These are phyloP conservation scores for Mortierella sp. DNA, from an alignment of 371 early-diverging fungal species.

Conservation along the genomic window DNA sequence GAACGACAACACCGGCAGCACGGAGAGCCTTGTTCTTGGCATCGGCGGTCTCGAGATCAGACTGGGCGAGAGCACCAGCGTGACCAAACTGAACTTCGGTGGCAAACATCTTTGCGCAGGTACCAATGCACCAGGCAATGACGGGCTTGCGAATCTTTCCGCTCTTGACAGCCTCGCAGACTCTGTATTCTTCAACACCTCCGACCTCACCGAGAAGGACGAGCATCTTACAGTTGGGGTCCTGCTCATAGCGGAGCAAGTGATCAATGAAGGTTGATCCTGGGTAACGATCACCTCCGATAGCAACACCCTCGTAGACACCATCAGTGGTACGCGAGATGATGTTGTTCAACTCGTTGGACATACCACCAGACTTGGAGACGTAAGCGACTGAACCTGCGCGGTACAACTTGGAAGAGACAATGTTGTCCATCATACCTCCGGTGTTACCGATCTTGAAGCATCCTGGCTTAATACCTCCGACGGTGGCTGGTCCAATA, in stretches of 20 bases:
- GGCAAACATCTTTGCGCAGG: slow-evolving; percentile 98
- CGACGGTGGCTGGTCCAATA: slow-evolving; percentile 98
- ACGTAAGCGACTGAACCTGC: slow-evolving; percentile 97
- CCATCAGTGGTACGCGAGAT: slow-evolving; percentile 96
- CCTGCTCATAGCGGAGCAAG: slow-evolving; percentile 92
- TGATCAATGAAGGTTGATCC: slow-evolving; percentile 99
- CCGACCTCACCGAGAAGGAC: slow-evolving; percentile 98
- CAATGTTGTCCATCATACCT: slow-evolving; percentile 99
- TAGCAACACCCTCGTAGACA: slow-evolving; percentile 98
- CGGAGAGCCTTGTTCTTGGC: slow-evolving; percentile 95
- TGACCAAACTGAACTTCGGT: slow-evolving; percentile 98
- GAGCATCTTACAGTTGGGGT: slow-evolving; percentile 94
- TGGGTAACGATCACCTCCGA: slow-evolving; percentile 99
- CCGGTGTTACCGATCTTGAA: slow-evolving; percentile 99
- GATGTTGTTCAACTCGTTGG: slow-evolving; percentile 99
- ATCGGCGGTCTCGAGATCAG: slow-evolving; percentile 95
- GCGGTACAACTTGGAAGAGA: slow-evolving; percentile 95
- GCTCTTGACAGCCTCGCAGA: slow-evolving; percentile 92
- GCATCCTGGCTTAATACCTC: slow-evolving; percentile 99
- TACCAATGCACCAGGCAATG: slow-evolving; percentile 99
- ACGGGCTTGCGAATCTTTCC: slow-evolving; percentile 96
- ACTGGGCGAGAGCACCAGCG: slow-evolving; percentile 97
- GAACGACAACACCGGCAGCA: slow-evolving; percentile 91
- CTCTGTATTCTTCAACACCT: slow-evolving; percentile 97
- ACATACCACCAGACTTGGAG: slow-evolving; percentile 99